Percentiles rank a stretch among this genome's conserved stretches.
These are phyloP conservation scores for Scedosporium dehoogii DNA, from an alignment of 2,329 filamentous ascomycete genomes.

Conservation along the genomic window DNA sequence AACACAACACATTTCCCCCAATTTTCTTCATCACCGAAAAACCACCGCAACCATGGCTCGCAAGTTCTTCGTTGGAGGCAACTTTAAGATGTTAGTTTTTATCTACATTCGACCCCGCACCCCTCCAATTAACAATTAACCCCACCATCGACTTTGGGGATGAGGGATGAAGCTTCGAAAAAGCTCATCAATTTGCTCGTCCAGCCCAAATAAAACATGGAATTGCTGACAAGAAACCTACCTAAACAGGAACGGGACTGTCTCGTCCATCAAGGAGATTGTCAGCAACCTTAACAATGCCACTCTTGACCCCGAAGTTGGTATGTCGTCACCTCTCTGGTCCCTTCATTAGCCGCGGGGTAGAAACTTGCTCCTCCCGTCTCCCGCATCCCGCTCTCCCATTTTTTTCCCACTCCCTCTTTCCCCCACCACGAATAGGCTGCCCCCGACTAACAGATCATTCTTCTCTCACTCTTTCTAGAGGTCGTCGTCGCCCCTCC, in stretches of 20 bases:
- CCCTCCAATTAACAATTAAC: slow-evolving; percentile 9
- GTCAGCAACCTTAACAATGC: slow-evolving; percentile 82
- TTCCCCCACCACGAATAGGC: no score
- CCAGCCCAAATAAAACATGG: neutral
- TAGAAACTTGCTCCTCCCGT: neutral
- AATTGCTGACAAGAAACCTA: neutral
- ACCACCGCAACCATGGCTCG: slow-evolving; percentile 62
- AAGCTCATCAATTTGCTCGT: slow-evolving; percentile 3
- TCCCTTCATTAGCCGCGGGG: neutral
- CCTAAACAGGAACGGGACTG: slow-evolving; percentile 73
- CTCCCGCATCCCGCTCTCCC: neutral
- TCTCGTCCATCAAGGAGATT: slow-evolving; percentile 83
- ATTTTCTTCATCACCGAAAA: neutral
- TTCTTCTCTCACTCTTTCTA: slow-evolving; percentile 21
- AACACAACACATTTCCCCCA: neutral
- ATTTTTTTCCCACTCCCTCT: neutral
- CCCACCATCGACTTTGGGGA: slow-evolving; percentile 5
- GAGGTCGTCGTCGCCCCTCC: slow-evolving; percentile 95
- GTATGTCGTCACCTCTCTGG: slow-evolving; percentile 38
- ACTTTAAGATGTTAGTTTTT: slow-evolving; percentile 89
- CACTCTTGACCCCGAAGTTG: slow-evolving; percentile 64
- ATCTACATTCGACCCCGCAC: slow-evolving; percentile 14
- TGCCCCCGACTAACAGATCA: no score
- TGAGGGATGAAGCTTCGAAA: slow-evolving; percentile 11
- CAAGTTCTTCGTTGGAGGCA: slow-evolving; percentile 95